These are phyloP conservation scores for Leptographium radiaticola DNA, from an alignment of 2,329 filamentous ascomycete species.

Conservation along the genomic window DNA sequence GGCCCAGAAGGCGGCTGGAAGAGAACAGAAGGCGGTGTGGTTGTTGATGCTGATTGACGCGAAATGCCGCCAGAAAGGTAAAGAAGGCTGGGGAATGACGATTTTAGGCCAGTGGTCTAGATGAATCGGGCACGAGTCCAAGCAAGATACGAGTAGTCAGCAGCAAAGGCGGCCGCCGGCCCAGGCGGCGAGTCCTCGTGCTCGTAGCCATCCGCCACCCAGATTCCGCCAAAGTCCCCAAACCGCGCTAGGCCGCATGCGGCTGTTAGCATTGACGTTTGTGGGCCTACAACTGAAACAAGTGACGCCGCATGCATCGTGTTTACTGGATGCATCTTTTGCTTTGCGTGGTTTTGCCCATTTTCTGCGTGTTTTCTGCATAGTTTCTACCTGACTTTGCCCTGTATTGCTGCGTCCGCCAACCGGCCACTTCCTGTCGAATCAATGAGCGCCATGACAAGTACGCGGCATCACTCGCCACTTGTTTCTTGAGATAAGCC, in stretches of 20 bases:
- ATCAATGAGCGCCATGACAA: too few species aligned
- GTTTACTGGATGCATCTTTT: too few species aligned
- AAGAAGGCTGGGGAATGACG: conserved; percentile 10
- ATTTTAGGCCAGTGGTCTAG: conserved; percentile 1
- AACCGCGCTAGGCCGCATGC: neutral
- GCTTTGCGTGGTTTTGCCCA: too few species aligned
- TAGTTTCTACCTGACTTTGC: too few species aligned
- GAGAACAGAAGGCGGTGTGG: neutral
- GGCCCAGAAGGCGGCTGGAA: neutral
- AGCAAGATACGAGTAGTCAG: neutral
- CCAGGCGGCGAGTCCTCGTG: neutral
- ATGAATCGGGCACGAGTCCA: neutral
- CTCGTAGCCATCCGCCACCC: neutral
- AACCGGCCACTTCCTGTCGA: too few species aligned
- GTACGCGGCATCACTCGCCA: too few species aligned
- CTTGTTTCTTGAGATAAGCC: too few species aligned
- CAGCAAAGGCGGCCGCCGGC: neutral
- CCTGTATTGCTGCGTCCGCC: too few species aligned
- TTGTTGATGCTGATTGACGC: neutral
- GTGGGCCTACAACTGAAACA: neutral
- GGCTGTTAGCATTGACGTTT: neutral
- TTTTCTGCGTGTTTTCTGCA: too few species aligned
- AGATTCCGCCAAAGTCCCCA: neutral
- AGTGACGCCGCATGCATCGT: neutral
- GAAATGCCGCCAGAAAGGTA: conserved; percentile 6